A percentile compares a stretch with the other conserved stretches of the same genome.
These are phyloP conservation scores for Cadophora sp. DNA, from an alignment of 2,329 filamentous ascomycete species.

Conservation along the genomic window DNA sequence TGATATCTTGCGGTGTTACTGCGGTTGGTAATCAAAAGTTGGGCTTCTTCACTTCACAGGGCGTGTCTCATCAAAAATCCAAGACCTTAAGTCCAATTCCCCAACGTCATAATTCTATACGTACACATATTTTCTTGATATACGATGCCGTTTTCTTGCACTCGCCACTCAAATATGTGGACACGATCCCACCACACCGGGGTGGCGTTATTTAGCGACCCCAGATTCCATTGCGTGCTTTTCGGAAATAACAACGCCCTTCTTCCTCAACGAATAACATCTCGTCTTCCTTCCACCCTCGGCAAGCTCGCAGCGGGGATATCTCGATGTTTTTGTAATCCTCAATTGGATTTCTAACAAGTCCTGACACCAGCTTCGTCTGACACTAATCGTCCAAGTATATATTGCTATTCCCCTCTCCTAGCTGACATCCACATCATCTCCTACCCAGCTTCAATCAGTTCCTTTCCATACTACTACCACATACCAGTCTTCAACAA, in stretches of 20 bases:
- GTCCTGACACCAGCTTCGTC: slow-evolving; percentile 18
- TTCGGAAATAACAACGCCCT: slow-evolving; percentile 18
- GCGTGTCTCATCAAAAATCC: not conserved
- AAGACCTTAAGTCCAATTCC: not conserved
- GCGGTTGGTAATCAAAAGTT: too few species aligned
- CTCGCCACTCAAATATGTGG: not conserved
- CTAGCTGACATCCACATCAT: not conserved
- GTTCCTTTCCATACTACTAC: not conserved
- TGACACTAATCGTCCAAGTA: slow-evolving; percentile 8
- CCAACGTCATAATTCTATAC: not conserved
- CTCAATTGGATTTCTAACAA: slow-evolving; percentile 23
- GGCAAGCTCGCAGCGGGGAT: slow-evolving; percentile 20
- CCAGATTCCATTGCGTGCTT: slow-evolving; percentile 20
- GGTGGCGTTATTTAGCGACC: slow-evolving; percentile 6
- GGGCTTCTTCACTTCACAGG: not conserved
- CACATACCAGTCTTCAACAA: slow-evolving; percentile 4
- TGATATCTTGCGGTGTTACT: too few species aligned
- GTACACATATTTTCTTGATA: not conserved
- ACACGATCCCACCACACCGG: not conserved
- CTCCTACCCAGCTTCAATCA: slow-evolving; percentile 4
- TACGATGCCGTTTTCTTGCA: not conserved
- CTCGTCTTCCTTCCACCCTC: slow-evolving; percentile 17
- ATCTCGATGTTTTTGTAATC: slow-evolving; percentile 23
- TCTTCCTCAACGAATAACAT: not conserved
- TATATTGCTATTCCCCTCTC: slow-evolving; percentile 20